Percentiles rank a stretch among this genome's conserved stretches.
These are phyloP conservation scores for Ricinus communis DNA, from an alignment of 345 rosid genomes.

Conservation along the genomic window DNA sequence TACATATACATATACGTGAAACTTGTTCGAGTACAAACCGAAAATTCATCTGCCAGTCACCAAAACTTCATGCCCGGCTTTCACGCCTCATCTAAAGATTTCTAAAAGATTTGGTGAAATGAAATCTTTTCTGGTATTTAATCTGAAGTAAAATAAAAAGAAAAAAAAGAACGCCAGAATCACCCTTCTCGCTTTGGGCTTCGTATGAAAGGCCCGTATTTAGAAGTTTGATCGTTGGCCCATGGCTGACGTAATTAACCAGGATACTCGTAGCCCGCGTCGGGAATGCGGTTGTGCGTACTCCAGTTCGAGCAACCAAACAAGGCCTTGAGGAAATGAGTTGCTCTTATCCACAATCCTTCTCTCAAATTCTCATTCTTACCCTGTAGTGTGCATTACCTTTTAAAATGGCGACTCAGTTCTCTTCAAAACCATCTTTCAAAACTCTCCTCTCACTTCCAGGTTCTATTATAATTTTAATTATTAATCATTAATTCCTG, in stretches of 20 bases:
- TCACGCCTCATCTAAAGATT: not conserved
- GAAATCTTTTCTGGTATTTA: no score
- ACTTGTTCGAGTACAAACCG: not conserved
- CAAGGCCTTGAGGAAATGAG: not conserved
- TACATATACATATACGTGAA: no score
- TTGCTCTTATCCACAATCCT: not conserved
- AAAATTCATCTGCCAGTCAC: not conserved
- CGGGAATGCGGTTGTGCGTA: no score
- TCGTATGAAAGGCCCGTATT: no score
- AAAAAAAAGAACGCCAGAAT: no score
- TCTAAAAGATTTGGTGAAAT: no score
- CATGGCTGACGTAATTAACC: no score
- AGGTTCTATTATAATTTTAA: constrained; percentile 28
- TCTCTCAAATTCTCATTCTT: not conserved
- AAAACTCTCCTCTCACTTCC: constrained; percentile 41
- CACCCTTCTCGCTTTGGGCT: no score
- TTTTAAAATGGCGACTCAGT: constrained; percentile 61
- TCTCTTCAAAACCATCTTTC: constrained; percentile 44
- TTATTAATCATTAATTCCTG: no score
- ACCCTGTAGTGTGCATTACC: constrained; percentile 3
- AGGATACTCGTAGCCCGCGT: no score
- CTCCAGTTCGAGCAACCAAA: not conserved
- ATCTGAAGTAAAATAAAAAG: no score
- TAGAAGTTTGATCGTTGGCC: no score
- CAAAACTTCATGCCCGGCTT: not conserved